Evolutionary conservation across 2,329 filamentous ascomycete species (phyloP), one percentile per base, ranked within the genome.

Genomic region (Leptographium procerum): DNA sequence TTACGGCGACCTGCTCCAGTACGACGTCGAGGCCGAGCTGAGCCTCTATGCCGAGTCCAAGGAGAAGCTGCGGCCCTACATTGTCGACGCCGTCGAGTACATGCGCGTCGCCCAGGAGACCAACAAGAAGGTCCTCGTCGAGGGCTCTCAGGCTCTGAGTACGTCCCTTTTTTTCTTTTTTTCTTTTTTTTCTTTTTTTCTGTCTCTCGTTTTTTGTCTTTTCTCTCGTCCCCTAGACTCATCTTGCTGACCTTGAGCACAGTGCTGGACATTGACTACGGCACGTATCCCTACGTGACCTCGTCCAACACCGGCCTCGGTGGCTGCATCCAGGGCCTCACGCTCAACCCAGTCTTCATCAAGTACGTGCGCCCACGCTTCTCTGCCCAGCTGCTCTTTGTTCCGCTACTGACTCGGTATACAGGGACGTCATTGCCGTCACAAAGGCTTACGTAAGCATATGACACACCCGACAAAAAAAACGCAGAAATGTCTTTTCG

Each of bases 21-120:
- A 83, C 68, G 83, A 90, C 61, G 77, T 85, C 8, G 85, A 91
- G 64, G 83, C 84, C 36, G 87, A 91, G 72, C 79, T 91, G 62
- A 69, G 69, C 22, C 74, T 75, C 47, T 88, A 85, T 71, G 77
- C 81, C 67, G 73, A 75, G 40, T 84, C 84, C 68, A 77, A 82
- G 31, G 70, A 73, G 60, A 77, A 76, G 65, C 75, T 89, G 29
- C 75, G 75, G 51, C 75, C 77, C 26, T 87, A 82, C 64, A 79
- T 84, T 61, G 76, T 89, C 61, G 87, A 91, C 66, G 83, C 82
- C 60, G 79, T 66, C 51, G 60, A 59, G n/a, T 65, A 84, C 61
- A 75, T 86, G 61, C 71, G 75, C 26, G 74, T 70, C 19, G 80
- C 79, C 0, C 80, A 85, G 65, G 68, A 76, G 48, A 69, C 72